Conservation (phyloP, 73 alveolate species). For the Diophrys sp. region DNA sequence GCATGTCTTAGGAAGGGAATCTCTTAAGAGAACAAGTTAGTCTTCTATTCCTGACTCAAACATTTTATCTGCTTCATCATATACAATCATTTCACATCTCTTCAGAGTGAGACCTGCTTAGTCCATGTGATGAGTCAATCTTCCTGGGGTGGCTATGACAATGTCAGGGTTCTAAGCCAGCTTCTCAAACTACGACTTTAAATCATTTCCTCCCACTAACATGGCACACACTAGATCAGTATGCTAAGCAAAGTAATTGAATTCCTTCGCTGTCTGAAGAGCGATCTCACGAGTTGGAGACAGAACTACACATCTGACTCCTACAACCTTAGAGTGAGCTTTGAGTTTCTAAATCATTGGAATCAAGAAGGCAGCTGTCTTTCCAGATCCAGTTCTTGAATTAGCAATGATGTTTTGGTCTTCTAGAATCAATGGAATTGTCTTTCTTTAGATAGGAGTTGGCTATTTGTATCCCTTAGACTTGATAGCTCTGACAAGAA, state of each 20-base stretch:
- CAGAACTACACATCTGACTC: slow-evolving; percentile 87
- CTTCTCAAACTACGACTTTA: slow-evolving; percentile 91
- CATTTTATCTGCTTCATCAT: slow-evolving; percentile 96
- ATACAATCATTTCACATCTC: slow-evolving; percentile 79
- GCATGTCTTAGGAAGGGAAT: slow-evolving; percentile 74
- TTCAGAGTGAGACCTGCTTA: slow-evolving; percentile 82
- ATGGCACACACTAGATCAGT: slow-evolving; percentile 83
- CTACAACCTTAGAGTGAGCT: slow-evolving; percentile 88
- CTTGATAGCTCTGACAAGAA: slow-evolving; percentile 79
- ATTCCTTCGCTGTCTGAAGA: slow-evolving; percentile 84
- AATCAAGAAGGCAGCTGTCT: slow-evolving; percentile 96
- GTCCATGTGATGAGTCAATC: slow-evolving; percentile 90
- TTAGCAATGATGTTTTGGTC: slow-evolving; percentile 93
- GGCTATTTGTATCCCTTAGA: slow-evolving; percentile 90
- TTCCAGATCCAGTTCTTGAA: slow-evolving; percentile 98
- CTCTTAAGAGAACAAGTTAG: slow-evolving; percentile 73
- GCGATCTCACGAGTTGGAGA: slow-evolving; percentile 98
- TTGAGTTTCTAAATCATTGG: slow-evolving; percentile 88
- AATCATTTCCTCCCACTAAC: slow-evolving; percentile 96
- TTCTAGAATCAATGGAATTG: slow-evolving; percentile 91
- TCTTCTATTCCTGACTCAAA: slow-evolving; percentile 97
- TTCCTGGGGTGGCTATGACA: slow-evolving; percentile 98
- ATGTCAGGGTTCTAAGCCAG: slow-evolving; percentile 96
- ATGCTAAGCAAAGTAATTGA: slow-evolving; percentile 73
- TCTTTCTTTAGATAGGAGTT: slow-evolving; percentile 96